Evolutionary conservation across 1,139 yeast species (phyloP), one percentile per base, ranked within the genome.

Genomic region (Nakaseomyces kungkrabaensis): DNA sequence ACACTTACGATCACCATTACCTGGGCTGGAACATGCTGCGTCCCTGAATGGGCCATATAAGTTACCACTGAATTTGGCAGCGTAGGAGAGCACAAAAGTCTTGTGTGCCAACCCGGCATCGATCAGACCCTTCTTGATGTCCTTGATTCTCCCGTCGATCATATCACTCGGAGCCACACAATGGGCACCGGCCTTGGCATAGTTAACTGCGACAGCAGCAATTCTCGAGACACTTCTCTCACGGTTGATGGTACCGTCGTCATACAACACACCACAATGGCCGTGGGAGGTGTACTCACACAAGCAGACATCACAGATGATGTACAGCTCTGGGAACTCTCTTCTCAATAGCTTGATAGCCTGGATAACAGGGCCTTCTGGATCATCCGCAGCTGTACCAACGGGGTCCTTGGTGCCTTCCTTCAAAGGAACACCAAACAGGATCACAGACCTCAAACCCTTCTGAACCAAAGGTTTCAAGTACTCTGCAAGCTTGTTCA

Each of bases 241-340:
- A 52, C 96, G 77, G 63, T 85, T 82, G 60, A 92, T 78, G 6
- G 86, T 65, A 4, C 97, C 97, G 66, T 90, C 97, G 52, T 83
- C 90, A 55, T 82, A 75, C 48, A 92, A 73, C 24, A 88, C 77
- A 42, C 99, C 99, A 72, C 99, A 92, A 67, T 92, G 98, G 8
- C 98, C 98, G 63, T 94, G 97, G 50, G 83, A 77, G 6, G 99
- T 92, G 69, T 89, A 92, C 70, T 92, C 99, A 72, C 99, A 92
- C 52, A 92, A 72, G 68, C 99, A 92, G 27, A 92, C 97, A 65
- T 92, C 99, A 65, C 96, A 87, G 76, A 90, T 79, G 56, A 92
- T 79, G 66, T 82, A 92, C 54, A 92, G 74, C 42, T 79, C 85
- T 4, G 98, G 97, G 69, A 85, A 89, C 37, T 76, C 71, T 45